Evolutionary conservation across 2,329 filamentous ascomycete species (phyloP), one percentile per base, ranked within the genome.

Genomic region (Westerdykella aurantiaca): DNA sequence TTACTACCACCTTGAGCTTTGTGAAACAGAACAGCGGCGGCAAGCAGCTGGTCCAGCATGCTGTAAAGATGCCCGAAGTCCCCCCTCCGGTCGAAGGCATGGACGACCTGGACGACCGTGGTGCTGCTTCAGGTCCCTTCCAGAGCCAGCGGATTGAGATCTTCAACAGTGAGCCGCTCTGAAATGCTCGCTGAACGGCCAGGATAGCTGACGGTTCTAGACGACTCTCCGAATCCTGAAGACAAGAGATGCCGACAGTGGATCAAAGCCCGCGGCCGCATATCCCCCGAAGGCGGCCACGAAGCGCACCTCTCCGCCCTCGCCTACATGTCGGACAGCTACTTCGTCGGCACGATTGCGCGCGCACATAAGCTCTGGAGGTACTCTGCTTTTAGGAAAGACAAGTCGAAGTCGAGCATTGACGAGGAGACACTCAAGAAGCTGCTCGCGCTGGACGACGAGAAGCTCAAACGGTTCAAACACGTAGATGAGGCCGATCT

Each of bases 1-100:
- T 97, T 71, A 97, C 91, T 14, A 93, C 88, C 1, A 98, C 91
- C 5, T 81, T 95, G 69, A 93, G 86, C 50, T 97, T 98, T 65
- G 84, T 85, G 61, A 76, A 80, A 14, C 81, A 84, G 58, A 77
- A 74, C 48, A 78, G 75, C 50, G 79, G 76, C 41, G 77, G 78
- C 2, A 70, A 74, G 56, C 68, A 75, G 52, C 69, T 63, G 34
- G 76, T 93, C 4, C 68, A 80, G 44, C 89, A 96, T 71, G 79
- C 81, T 3, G 75, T 75, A 9, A 71, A 73, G 49, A 76, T 79
- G 63, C 67, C 67, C 5, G 58, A 71, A 22, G 71, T 76, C 43
- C 56, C 73, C 37, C 63, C 69, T 22, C 74, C 76, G 12, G 59
- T 70, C 17, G 53, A 72, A 18, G 65, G 64, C 17, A 61, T 64